Percentiles rank a stretch among this genome's conserved stretches.
phyloP scores from a whole-genome alignment of 768 basidiomycete genomes.

The Leccinum obscurum region DNA sequence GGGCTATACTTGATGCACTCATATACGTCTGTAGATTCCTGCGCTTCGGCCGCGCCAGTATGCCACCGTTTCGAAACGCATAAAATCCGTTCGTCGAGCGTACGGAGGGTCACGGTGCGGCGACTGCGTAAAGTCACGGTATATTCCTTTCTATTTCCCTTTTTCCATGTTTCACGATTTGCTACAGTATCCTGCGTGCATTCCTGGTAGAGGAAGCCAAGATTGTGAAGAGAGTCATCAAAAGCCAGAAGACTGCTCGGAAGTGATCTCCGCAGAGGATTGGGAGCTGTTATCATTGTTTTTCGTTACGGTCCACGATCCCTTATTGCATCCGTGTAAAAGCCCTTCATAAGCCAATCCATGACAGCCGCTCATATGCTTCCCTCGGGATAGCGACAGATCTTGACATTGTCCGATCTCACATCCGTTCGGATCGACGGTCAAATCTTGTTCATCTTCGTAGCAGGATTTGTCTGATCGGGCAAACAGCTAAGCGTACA shows the following conservation, averaged over 20 bases:
- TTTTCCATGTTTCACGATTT: not conserved
- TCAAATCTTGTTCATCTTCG: not conserved
- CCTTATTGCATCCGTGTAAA: conserved; percentile 26
- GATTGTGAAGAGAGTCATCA: conserved; percentile 99
- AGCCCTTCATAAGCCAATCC: conserved; percentile 11
- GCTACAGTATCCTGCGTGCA: conserved; percentile 85
- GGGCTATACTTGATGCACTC: not conserved
- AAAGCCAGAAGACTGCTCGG: conserved; percentile 53
- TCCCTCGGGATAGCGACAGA: not conserved
- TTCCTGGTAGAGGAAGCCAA: conserved; percentile 99
- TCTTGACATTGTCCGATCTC: not conserved
- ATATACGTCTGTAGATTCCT: conserved; percentile 59
- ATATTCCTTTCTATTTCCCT: conserved; percentile 30
- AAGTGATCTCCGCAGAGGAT: conserved; percentile 21
- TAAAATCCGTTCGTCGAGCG: conserved; percentile 94
- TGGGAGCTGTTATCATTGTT: conserved; percentile 9
- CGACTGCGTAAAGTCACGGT: conserved; percentile 94
- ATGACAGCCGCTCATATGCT: conserved; percentile 8
- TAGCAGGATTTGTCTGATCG: not conserved
- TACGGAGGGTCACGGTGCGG: conserved; percentile 99
- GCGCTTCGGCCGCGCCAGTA: conserved; percentile 96
- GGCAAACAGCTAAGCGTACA: not conserved
- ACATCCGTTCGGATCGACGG: not conserved
- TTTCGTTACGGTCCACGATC: conserved; percentile 12
- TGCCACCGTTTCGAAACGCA: conserved; percentile 93